A percentile compares a stretch with the other conserved stretches of the same genome.
phyloP scores from a whole-genome alignment of 1,139 yeast species.

The Geotrichum aggregatum region DNA sequence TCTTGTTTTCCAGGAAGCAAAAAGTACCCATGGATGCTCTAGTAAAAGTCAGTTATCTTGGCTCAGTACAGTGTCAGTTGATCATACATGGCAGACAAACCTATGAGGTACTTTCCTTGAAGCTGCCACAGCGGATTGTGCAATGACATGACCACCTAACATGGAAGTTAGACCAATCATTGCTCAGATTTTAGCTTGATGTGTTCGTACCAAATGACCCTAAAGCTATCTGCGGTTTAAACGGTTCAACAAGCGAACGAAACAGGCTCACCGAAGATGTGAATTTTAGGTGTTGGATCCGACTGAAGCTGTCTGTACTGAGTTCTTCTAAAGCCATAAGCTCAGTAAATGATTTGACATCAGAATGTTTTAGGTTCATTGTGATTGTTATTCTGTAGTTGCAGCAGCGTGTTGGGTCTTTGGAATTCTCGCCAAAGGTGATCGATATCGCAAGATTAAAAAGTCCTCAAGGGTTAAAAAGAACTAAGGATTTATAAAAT shows the following conservation, averaged over 20 bases:
- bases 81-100: slow-evolving; percentile 29
- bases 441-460: too few species aligned
- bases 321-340: slow-evolving; percentile 28
- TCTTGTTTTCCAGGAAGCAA: slow-evolving; percentile 33
- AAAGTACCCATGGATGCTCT: slow-evolving; percentile 35
- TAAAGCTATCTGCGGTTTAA: slow-evolving; percentile 31
- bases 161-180: slow-evolving; percentile 3
- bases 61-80: not conserved
- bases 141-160: slow-evolving; percentile 37
- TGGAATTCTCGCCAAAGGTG: too few species aligned
- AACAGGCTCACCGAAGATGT: slow-evolving; percentile 22
- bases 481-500: too few species aligned
- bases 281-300: not conserved
- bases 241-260: slow-evolving; percentile 30
- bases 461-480: too few species aligned
- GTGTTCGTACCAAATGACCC: slow-evolving; percentile 32
- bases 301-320: slow-evolving; percentile 18
- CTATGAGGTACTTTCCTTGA: slow-evolving; percentile 29
- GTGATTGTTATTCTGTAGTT: not conserved
- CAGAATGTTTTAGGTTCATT: slow-evolving; percentile 12
- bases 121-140: slow-evolving; percentile 34
- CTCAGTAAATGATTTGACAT: slow-evolving; percentile 28
- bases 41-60: slow-evolving; percentile 1
- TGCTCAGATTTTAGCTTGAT: not conserved
- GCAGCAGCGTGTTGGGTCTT: not conserved